These are phyloP conservation scores for Trametes punicea DNA, from an alignment of 768 basidiomycete species.

Conservation along the genomic window DNA sequence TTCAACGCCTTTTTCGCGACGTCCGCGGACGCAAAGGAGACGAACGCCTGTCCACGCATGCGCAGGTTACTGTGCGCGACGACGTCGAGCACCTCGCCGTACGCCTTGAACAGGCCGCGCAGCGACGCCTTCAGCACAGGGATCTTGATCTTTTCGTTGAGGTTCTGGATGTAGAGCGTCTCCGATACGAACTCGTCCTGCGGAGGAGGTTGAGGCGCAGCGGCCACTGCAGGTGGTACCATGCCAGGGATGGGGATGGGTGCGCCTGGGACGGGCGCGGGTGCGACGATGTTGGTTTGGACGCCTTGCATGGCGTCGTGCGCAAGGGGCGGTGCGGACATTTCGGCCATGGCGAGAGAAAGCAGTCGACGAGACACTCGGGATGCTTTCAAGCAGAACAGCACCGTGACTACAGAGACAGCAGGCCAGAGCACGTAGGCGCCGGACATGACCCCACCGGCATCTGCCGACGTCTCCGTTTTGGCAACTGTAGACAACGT, in stretches of 20 bases:
- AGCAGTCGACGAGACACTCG: neutral
- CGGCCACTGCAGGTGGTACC: constrained; percentile 12
- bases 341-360: constrained; percentile 34
- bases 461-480: neutral
- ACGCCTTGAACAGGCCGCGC: constrained; percentile 85
- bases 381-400: too few species aligned
- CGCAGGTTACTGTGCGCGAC: constrained; percentile 91
- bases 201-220: constrained; percentile 16
- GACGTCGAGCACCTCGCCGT: constrained; percentile 92
- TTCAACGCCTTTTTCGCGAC: constrained; percentile 84
- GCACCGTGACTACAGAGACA: too few species aligned
- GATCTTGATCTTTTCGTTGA: constrained; percentile 92
- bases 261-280: constrained; percentile 21
- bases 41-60: constrained; percentile 98
- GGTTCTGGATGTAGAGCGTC: constrained; percentile 93
- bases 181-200: constrained; percentile 60
- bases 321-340: constrained; percentile 32
- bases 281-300: constrained; percentile 19
- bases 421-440: neutral
- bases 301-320: constrained; percentile 29
- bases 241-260: constrained; percentile 16
- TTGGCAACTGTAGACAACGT: neutral
- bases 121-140: constrained; percentile 91
- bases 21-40: constrained; percentile 82
- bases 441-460: neutral